Evolutionary conservation across 164 flowering plant species (phyloP).

Genomic region (Stephania japonica): DNA sequence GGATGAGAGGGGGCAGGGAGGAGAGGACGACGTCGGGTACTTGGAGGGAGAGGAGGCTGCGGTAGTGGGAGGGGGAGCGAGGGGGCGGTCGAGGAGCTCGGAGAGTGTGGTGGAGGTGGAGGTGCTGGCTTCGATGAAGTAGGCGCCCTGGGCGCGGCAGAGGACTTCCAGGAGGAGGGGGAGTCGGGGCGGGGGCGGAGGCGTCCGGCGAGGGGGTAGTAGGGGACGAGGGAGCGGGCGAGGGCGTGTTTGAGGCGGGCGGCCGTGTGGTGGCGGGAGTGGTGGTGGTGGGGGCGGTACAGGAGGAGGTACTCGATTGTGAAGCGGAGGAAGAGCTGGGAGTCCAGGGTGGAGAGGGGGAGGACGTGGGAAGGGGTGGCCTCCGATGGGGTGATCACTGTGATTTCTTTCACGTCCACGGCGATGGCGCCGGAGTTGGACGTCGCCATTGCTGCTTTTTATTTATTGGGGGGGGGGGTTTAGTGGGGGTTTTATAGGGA

Average conservation of each 20-base stretch:
- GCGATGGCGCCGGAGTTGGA: not conserved
- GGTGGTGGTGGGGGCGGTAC: conserved; percentile 25
- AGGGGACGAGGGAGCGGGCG: conserved; percentile 44
- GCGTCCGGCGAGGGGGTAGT: conserved; percentile 63
- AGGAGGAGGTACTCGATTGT: conserved; percentile 59
- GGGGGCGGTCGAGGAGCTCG: conserved; percentile 41
- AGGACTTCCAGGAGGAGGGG: conserved; percentile 38
- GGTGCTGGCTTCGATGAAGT: conserved; percentile 47
- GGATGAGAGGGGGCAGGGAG: conserved; percentile 49
- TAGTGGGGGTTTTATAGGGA: not conserved
- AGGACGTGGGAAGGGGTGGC: conserved; percentile 54
- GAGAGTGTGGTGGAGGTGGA: conserved; percentile 24
- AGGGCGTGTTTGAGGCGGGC: conserved; percentile 41
- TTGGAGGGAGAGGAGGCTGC: conserved; percentile 41
- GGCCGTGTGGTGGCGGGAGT: conserved; percentile 11
- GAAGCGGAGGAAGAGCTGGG: conserved; percentile 74
- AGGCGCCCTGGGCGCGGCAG: conserved; percentile 54
- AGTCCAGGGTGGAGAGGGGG: conserved; percentile 58
- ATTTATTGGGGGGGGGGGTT: no score
- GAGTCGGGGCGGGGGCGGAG: conserved; percentile 33
- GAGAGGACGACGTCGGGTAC: conserved; percentile 44
- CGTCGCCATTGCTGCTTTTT: no score
- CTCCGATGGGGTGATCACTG: conserved; percentile 40
- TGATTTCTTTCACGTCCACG: conserved; percentile 36
- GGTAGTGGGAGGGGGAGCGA: conserved; percentile 31